Base-by-base conservation (phyloP, 1,139 yeast species). In the Diutina neorugosa region DNA sequence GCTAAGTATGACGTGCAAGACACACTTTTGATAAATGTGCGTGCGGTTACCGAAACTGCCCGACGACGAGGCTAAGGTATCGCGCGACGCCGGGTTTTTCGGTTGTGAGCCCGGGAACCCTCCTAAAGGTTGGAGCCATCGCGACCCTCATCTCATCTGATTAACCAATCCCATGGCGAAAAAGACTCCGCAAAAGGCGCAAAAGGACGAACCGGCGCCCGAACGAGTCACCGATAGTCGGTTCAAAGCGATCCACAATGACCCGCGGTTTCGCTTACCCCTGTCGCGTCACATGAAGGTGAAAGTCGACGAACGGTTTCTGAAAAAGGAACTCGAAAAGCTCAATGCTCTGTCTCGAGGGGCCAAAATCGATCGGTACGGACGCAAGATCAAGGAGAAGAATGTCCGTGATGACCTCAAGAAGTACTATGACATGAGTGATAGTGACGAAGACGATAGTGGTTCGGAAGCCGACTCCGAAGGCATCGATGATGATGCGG, bases 201-300 rank as follows among this genome's bases (percentile, higher is more conserved):
- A 8, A 11, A 31, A 31, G 37, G 37, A 31, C 37, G 37, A 21
- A 8, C 31, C 16, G 18, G 25, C 48, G 19, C 34, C 48, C 34
- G 21, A 46, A 31, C 37, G n/a, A 20, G 40, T 46, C 40, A 46
- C 54, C 31, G 58, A 55, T 41, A 53, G 52, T 11, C 51, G 98
- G 64, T 93, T 93, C 68, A 71, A 86, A 20, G 73, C 84, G 4
- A 86, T 91, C 5, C 90, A 86, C 61, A 81, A 78, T 59, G 98
- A 94, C 67, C 98, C 98, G 3, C 77, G 96, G 59, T 93, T 93
- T 70, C 84, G 80, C 58, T 69, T 81, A 47, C 93, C 96, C 3
- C 83, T 77, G 60, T 76, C 77, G 64, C 82, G 82, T 61, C 82
- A 84, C 57, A 70, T 84, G 58, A 86, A 85, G 65, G 86, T 89